Percentiles rank a stretch among this genome's conserved stretches.
Evolutionary conservation across 2,329 filamentous ascomycete species (phyloP).

Genomic region (Zymoseptoria crescenta): DNA sequence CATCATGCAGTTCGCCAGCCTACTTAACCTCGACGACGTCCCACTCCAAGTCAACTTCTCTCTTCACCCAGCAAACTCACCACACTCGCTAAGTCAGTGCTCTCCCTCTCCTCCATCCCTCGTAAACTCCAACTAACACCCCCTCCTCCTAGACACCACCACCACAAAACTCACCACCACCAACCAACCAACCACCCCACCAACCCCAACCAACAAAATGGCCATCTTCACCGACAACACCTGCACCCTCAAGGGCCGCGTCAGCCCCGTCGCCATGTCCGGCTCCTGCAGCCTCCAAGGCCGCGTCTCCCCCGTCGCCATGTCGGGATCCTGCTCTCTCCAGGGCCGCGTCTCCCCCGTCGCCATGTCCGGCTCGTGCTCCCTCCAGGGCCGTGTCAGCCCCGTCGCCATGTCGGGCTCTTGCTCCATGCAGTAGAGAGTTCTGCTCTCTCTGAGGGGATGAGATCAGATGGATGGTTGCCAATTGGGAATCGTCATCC

Average conservation of each 20-base stretch:
- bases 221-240: background rate
- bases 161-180: background rate
- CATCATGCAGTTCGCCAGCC: background rate
- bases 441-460: background rate
- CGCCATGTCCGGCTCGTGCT: background rate
- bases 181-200: background rate
- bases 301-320: background rate
- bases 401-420: background rate
- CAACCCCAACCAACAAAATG: constrained; percentile 4
- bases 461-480: background rate
- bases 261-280: background rate
- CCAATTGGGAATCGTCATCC: background rate
- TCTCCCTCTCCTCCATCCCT: background rate
- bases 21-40: background rate
- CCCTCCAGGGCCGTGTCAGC: background rate
- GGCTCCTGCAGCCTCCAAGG: background rate
- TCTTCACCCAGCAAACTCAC: background rate
- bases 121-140: background rate
- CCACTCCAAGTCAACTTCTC: background rate
- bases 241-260: background rate
- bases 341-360: background rate
- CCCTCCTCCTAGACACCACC: background rate
- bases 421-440: background rate
- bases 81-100: background rate
- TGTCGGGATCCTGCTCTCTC: background rate